A percentile compares a stretch with the other conserved stretches of the same genome.
Conservation (phyloP, 306 rosid species). For the Acacia confusa region DNA sequence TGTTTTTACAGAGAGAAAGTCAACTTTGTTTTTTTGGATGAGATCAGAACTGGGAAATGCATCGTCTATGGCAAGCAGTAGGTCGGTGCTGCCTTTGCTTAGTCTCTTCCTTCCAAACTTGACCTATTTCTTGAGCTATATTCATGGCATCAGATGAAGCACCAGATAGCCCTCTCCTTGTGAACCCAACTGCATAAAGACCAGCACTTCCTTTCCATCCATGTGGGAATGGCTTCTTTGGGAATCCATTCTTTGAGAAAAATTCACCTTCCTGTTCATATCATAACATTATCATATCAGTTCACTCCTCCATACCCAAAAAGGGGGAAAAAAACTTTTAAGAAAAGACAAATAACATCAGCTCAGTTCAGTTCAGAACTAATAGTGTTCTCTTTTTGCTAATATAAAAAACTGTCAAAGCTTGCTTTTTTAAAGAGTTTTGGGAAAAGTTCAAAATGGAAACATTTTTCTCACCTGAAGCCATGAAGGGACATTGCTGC, state of each 20-base stretch:
- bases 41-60: conserved; percentile 79
- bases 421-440: not conserved
- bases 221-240: conserved; percentile 75
- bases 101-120: conserved; percentile 74
- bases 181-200: conserved; percentile 86
- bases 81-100: conserved; percentile 61
- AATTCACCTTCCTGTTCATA: conserved; percentile 74
- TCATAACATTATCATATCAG: conserved; percentile 38
- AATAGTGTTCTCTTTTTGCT: conserved; percentile 23
- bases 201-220: conserved; percentile 92
- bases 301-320: not conserved
- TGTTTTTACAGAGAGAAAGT: conserved; percentile 41
- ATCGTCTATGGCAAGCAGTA: conserved; percentile 78
- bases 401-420: not conserved
- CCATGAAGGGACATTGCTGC: conserved; percentile 95
- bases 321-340: not conserved
- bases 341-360: conserved; percentile 18
- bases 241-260: conserved; percentile 77
- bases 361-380: conserved; percentile 18
- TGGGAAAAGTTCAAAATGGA: not conserved
- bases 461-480: conserved; percentile 67
- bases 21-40: not conserved
- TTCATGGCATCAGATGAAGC: conserved; percentile 77
- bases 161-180: conserved; percentile 95
- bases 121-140: conserved; percentile 78